A percentile compares a stretch with the other conserved stretches of the same genome.
These are phyloP conservation scores for Ormosia emarginata DNA, from an alignment of 306 rosid genomes.

Conservation along the genomic window DNA sequence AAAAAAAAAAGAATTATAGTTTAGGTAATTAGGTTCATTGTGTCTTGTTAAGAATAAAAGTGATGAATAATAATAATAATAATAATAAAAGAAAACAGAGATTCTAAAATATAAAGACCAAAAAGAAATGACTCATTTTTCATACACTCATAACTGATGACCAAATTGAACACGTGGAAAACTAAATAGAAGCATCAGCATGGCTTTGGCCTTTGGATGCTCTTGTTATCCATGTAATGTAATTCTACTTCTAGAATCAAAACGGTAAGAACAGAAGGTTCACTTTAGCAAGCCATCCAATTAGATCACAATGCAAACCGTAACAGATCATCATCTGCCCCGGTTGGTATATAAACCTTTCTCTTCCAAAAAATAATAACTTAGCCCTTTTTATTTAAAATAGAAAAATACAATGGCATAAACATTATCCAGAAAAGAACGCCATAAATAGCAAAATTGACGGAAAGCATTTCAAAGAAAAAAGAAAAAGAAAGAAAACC, in stretches of 20 bases:
- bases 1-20: background rate
- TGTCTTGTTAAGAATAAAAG: background rate
- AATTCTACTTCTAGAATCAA: background rate
- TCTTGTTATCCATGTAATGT: too few relatives aligned
- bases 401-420: background rate
- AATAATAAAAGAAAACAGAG: background rate
- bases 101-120: background rate
- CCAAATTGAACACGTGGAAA: background rate
- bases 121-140: background rate
- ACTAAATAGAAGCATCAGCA: background rate
- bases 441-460: background rate
- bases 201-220: too few relatives aligned
- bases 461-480: background rate
- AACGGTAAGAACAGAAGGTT: background rate
- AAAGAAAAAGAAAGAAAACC: constrained; percentile 26
- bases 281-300: background rate
- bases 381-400: too few relatives aligned
- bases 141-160: background rate
- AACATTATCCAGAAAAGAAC: background rate
- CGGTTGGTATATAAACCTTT: too few relatives aligned
- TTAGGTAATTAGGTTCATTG: background rate
- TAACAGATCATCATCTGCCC: background rate
- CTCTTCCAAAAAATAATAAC: too few relatives aligned
- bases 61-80: background rate
- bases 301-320: background rate